Conservation (phyloP, 441 rosid genomes). For the Populus hybrid region DNA sequence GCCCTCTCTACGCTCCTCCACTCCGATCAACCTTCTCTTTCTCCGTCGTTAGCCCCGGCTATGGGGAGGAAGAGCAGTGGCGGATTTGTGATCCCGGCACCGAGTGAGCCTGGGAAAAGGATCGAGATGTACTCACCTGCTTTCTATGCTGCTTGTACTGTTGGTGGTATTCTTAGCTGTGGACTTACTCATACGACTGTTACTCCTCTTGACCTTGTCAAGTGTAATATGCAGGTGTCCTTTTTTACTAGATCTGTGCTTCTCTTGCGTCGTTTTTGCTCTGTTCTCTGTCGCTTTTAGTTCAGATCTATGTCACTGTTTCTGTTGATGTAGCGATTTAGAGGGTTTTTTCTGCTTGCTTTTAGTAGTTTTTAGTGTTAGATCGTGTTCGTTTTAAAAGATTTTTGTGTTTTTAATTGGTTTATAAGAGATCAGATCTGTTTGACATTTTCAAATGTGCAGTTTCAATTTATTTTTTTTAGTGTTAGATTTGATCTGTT, state of each 20-base stretch:
- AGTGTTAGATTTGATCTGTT: neutral
- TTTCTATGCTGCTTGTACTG: slow-evolving; percentile 91
- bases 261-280: neutral
- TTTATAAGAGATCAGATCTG: neutral
- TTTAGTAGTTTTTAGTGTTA: neutral
- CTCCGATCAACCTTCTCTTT: slow-evolving; percentile 2
- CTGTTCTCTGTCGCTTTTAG: neutral
- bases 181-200: slow-evolving; percentile 95
- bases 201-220: slow-evolving; percentile 99
- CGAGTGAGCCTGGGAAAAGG: slow-evolving; percentile 65
- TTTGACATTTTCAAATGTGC: neutral
- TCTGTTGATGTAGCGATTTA: neutral
- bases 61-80: slow-evolving; percentile 21
- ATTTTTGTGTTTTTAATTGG: neutral
- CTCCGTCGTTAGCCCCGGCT: slow-evolving; percentile 18
- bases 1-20: slow-evolving; percentile 22
- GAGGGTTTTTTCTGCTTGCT: neutral
- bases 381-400: neutral
- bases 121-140: slow-evolving; percentile 95
- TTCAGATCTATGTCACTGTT: neutral
- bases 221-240: slow-evolving; percentile 96
- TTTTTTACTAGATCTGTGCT: neutral
- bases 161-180: slow-evolving; percentile 91
- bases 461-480: no score
- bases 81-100: slow-evolving; percentile 56